A percentile compares a stretch with the other conserved stretches of the same genome.
Conservation (phyloP, 345 rosid genomes). For the Linum trigynum region DNA sequence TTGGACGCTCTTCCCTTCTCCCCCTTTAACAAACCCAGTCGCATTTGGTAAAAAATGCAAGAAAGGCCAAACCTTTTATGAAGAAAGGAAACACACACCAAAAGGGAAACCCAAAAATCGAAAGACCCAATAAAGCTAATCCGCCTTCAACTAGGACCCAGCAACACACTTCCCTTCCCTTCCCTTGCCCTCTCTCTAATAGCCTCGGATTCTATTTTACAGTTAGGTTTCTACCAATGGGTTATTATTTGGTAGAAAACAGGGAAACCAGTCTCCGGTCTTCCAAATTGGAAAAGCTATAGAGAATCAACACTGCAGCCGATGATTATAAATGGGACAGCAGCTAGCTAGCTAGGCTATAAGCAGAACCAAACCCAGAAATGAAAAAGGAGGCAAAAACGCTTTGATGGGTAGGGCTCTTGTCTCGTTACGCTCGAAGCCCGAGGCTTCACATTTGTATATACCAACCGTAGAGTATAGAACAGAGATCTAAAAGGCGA, state of each 20-base stretch:
- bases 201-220: neutral
- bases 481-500: neutral
- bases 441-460: neutral
- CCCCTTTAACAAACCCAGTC: neutral
- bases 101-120: neutral
- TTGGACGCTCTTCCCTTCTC: neutral
- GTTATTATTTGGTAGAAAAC: too few relatives aligned
- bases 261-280: neutral
- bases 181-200: neutral
- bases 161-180: neutral
- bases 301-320: neutral
- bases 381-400: too few relatives aligned
- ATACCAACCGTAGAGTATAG: neutral
- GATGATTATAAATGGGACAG: too few relatives aligned
- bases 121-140: slow-evolving; percentile 1
- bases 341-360: too few relatives aligned
- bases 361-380: neutral
- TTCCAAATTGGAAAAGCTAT: neutral
- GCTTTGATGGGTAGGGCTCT: too few relatives aligned
- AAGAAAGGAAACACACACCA: slow-evolving; percentile 1
- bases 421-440: too few relatives aligned
- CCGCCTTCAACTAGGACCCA: neutral
- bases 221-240: neutral
- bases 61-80: neutral
- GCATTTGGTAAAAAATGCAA: neutral